Evolutionary conservation across 495 filamentous ascomycete species (phyloP), one percentile per base, ranked within the genome.

Genomic region (Penicillium mononematosum): DNA sequence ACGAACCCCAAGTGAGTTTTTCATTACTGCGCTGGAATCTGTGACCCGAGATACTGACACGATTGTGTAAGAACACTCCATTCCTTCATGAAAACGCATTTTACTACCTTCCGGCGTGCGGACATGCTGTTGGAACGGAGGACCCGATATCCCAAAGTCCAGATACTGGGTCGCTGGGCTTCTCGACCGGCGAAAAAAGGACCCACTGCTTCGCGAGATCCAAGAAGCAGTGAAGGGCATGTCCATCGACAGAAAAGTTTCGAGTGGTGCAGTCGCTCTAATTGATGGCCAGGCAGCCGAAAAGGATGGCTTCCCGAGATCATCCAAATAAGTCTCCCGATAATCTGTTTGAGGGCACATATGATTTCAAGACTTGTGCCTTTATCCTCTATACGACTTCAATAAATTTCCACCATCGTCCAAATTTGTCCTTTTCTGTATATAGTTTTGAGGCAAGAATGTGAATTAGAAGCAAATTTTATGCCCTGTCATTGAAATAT

Each of bases 151-250:
- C 45, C 54, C 3, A 47, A 48, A 34, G 45, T 50, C 24, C 43
- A 50, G 5, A 16, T 48, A 0, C 34, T 24, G 11, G 34, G 54
- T 0, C 24, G 24, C 5, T 50, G n/a, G 12, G 32, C 6, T 19
- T 2, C 20, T 8, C 54, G 32, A 5, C 54, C 32, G 25, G 14
- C n/a, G 25, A 14, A 44, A 32, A 16, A 29, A 27, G 16, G 55
- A 50, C 9, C 27, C 55, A 1, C 38, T 50, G 38, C 2, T 57
- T 29, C 27, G 27, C 7, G 55, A 50, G 8, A 32, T 50, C n/a
- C 7, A 50, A 38, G 9, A 44, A 17, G 55, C 55, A 7, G 6
- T 50, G 4, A 4, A 39, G 10, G 16, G 2, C 8, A 24, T 44
- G 16, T 24, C 44, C 1, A 20, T 41, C 2, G n/a, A 29, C 2